Evolutionary conservation across 2,329 filamentous ascomycete species (phyloP), one percentile per base, ranked within the genome.

Genomic region (Aspergillus novoparasiticus): DNA sequence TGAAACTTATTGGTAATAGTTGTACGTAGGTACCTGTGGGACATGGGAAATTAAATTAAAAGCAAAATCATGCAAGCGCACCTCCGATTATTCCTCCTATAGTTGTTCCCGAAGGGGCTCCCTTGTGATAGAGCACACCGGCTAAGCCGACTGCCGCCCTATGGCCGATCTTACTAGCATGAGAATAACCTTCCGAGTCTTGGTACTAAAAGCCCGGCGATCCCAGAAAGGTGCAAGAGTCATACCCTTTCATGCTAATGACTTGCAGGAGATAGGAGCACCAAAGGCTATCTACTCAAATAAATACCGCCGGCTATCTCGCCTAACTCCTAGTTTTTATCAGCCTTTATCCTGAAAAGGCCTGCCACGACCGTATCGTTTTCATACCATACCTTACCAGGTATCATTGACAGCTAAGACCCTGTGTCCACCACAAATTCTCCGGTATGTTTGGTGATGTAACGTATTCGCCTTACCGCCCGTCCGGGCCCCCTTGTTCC

Each of bases 41-140:
- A 51, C 46, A 36, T 39, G 45, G 39, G 19, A 64, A 60, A 55
- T 46, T 55, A 59, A 51, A 57, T 59, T 51, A 57, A 46, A 39
- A 60, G 63, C 54, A 46, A 39, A 57, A 63, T 65, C 54, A 62
- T 60, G 61, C 48, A 51, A 51, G 48, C 48, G 30, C 30, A 30
- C 14, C 19, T 30, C 26, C 46, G 16, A 51, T 32, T 51, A 51
- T 34, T 51, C 28, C 48, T 34, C 23, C 48, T 32, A 51, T 51
- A 12, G 28, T 21, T 51, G 48, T 50, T 56, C 45, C 48, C 50
- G 36, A 50, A 60, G 39, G 46, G 21, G 30, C 41, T 60, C 51
- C 39, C 59, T 60, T 60, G 59, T 60, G 59, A 60, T 60, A 60
- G 45, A 32, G 19, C 53, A 46, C 60, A 39, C 60, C 60, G 60